Base-by-base conservation (phyloP, 2,329 filamentous ascomycete species). In the Dendryphion nanum region DNA sequence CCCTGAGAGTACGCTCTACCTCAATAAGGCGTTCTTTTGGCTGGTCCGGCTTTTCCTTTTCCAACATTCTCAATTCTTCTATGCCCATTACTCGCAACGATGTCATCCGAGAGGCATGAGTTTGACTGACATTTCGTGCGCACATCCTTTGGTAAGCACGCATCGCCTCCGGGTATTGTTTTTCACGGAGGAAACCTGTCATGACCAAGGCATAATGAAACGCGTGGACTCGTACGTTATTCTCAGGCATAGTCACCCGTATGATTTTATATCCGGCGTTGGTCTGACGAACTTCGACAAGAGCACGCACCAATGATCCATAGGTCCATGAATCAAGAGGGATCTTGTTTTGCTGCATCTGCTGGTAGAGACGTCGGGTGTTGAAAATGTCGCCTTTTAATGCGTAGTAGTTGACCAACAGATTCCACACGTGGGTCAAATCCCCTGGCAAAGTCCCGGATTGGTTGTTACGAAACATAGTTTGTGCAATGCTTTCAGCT, bases 351-450 rank as follows among this genome's bases (percentile, higher is more conserved):
- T 68, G 55, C 32, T 73, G 63, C 78, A 86, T 85, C 37, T 70
- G 69, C 19, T 67, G 63, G 47, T 81, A 77, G 3, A 79, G 61
- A 37, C 72, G 69, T 46, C 76, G 72, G 13, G 77, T 71, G n/a
- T 70, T 71, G 16, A 70, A 59, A 18, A 82, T 53, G 43, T 85
- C 75, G 38, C 83, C 77, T 5, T 77, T 74, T 38, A 79, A 69
- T 5, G 86, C 86, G 59, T 89, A 77, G 43, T 84, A 79, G 39
- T 77, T 74, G 4, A 96, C 70, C 20, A 96, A 67, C 37, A 80
- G 74, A 57, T 96, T 95, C 86, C 87, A 96, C 56, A 89, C 79
- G 20, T 74, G 70, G 2, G 82, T 82, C 16, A 76, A 69, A 2
- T 74, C 69, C 1, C 79, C 74, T 14, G 72, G 59, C 1, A 80